phyloP scores from a whole-genome alignment of 345 rosid genomes.

The Eucalyptus sp. region DNA sequence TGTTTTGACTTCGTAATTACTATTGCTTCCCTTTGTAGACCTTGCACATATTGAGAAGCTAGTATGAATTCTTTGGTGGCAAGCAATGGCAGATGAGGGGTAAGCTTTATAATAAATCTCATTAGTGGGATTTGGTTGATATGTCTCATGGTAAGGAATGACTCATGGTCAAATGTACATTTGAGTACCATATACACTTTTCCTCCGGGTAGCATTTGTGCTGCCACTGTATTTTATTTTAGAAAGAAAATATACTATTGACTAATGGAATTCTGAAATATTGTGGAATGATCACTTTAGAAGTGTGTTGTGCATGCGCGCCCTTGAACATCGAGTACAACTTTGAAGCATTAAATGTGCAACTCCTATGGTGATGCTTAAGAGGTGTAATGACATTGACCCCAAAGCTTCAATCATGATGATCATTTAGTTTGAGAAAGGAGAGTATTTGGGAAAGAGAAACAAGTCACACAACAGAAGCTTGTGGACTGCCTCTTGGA shows the following conservation, averaged over 20 bases:
- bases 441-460: neutral
- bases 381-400: neutral
- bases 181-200: neutral
- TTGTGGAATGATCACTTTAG: neutral
- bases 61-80: too few species aligned
- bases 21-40: too few species aligned
- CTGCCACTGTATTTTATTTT: neutral
- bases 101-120: too few species aligned
- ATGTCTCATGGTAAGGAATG: neutral
- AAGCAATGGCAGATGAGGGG: too few species aligned
- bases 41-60: too few species aligned
- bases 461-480: neutral
- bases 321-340: neutral
- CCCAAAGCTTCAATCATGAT: neutral
- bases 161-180: neutral
- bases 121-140: too few species aligned
- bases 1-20: too few species aligned
- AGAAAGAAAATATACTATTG: neutral
- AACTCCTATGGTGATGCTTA: neutral
- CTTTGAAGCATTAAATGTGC: neutral
- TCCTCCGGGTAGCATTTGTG: neutral
- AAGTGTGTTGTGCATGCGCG: neutral
- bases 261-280: neutral
- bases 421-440: neutral
- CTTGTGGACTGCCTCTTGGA: neutral